These are phyloP conservation scores for Saraca asoca DNA, from an alignment of 331 rosid genomes.

Conservation along the genomic window DNA sequence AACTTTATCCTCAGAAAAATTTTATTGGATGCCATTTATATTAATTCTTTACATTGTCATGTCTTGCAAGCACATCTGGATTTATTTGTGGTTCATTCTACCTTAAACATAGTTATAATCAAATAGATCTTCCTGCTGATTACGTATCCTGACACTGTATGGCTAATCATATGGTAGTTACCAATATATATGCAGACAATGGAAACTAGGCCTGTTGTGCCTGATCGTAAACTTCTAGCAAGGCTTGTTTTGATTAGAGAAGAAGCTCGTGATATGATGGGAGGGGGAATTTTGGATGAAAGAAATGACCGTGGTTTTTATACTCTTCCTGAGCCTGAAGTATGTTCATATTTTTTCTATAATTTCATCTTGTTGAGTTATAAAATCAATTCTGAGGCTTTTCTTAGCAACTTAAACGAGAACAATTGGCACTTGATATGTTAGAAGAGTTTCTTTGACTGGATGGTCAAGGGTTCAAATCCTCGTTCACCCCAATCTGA, in stretches of 20 bases:
- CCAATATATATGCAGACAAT: constrained; percentile 60
- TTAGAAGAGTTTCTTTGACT: too few species aligned
- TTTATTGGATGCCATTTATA: background rate
- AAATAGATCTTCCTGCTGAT: too few species aligned
- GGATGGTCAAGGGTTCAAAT: too few species aligned
- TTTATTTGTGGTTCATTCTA: background rate
- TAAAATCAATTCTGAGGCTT: too few species aligned
- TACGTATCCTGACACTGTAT: background rate
- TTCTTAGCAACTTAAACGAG: too few species aligned
- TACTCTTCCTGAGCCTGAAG: constrained; percentile 95
- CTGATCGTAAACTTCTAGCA: constrained; percentile 88
- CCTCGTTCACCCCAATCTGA: too few species aligned
- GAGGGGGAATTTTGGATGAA: constrained; percentile 90
- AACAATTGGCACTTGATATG: too few species aligned
- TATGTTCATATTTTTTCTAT: constrained; percentile 24
- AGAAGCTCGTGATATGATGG: constrained; percentile 98
- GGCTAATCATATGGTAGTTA: constrained; percentile 22
- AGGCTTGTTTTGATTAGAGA: constrained; percentile 97
- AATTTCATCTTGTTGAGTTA: too few species aligned
- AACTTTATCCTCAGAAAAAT: too few species aligned
- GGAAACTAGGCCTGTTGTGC: constrained; percentile 90
- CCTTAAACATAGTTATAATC: background rate
- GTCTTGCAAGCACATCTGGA: background rate
- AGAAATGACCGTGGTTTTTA: constrained; percentile 84
- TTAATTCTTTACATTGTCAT: background rate